Conservation (phyloP, 805 yeast species). For the Candida caryicola region DNA sequence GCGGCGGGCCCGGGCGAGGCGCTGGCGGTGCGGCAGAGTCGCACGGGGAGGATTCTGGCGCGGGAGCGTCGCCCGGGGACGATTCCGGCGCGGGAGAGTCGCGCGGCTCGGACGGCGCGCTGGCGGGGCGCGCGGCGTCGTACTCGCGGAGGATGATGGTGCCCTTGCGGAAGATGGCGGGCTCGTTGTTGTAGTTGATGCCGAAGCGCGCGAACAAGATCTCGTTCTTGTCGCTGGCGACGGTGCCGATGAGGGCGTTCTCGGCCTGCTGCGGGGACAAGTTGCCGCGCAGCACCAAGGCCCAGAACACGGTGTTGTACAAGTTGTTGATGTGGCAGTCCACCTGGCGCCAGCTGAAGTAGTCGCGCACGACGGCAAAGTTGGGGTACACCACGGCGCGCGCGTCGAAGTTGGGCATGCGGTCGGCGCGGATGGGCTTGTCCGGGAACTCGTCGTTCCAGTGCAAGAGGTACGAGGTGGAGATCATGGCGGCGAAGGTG, state of each 20-base stretch:
- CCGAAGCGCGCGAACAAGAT: constrained; percentile 73
- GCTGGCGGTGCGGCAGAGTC: too few species aligned
- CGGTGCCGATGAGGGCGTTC: constrained; percentile 67
- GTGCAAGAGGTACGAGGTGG: constrained; percentile 65
- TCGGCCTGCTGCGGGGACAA: constrained; percentile 81
- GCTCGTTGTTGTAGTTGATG: constrained; percentile 87
- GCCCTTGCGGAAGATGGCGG: constrained; percentile 86
- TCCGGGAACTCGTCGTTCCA: constrained; percentile 65
- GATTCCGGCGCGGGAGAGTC: too few species aligned
- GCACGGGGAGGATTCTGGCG: too few species aligned
- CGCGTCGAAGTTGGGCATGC: constrained; percentile 87
- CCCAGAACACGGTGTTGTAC: constrained; percentile 93
- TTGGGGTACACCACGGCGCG: constrained; percentile 86
- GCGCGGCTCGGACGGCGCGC: too few species aligned
- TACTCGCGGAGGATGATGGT: constrained; percentile 55
- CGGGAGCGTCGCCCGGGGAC: too few species aligned
- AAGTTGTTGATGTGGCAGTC: constrained; percentile 95
- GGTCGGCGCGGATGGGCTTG: constrained; percentile 43
- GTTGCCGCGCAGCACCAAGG: constrained; percentile 66
- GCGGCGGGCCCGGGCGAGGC: constrained; percentile 13
- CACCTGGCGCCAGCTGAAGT: constrained; percentile 91
- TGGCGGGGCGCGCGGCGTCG: too few species aligned
- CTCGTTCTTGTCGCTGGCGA: constrained; percentile 85
- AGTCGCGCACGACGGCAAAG: constrained; percentile 60
- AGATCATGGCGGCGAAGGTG: constrained; percentile 77